Conservation (phyloP, 2,329 filamentous ascomycete genomes). For the Fusarium burgessii region DNA sequence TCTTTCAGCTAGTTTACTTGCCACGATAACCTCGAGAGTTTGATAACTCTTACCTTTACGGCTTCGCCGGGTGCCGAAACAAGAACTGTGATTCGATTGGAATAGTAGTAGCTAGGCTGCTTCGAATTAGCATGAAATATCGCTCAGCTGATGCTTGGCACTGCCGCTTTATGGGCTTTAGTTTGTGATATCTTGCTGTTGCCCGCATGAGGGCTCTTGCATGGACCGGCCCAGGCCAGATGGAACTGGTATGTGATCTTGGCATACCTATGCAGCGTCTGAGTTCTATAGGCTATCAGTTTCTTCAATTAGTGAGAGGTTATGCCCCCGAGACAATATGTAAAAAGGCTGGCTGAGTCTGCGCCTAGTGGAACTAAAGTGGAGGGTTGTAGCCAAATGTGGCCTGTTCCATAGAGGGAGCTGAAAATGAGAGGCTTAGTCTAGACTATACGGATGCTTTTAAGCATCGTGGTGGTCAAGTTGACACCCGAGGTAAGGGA, state of each 20-base stretch:
- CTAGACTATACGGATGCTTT: too few species aligned
- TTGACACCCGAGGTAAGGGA: background rate
- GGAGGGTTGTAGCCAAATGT: background rate
- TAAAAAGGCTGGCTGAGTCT: background rate
- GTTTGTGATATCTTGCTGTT: background rate
- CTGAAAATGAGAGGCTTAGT: background rate
- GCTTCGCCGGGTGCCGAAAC: too few species aligned
- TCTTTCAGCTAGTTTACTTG: too few species aligned
- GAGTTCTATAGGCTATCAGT: background rate
- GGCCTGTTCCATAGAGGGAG: background rate
- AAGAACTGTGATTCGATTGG: too few species aligned
- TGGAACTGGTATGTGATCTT: background rate
- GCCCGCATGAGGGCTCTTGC: background rate
- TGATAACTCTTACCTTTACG: too few species aligned
- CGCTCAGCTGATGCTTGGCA: background rate
- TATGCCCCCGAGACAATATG: background rate
- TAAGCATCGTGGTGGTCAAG: background rate
- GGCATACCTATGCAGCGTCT: background rate
- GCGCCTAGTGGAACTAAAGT: background rate
- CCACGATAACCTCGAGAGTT: too few species aligned
- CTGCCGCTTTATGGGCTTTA: background rate
- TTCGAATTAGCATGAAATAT: background rate
- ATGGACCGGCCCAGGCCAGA: background rate
- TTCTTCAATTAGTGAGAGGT: background rate
- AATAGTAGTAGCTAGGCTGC: too few species aligned